Conservation (phyloP, 768 basidiomycete genomes). For the Boletus sensibilis region DNA sequence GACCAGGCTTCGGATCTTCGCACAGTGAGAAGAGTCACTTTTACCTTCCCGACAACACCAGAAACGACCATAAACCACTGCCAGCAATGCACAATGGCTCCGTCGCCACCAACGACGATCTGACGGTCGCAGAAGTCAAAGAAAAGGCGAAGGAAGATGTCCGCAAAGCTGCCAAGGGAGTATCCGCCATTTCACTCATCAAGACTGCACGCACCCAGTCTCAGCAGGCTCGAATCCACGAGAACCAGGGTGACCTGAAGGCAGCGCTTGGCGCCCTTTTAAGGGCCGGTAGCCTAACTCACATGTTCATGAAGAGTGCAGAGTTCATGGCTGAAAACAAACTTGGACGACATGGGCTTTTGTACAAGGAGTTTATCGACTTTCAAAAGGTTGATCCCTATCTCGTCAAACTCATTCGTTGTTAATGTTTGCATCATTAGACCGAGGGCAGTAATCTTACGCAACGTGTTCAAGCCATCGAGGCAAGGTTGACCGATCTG, state of each 20-base stretch:
- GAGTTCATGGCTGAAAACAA: conserved; percentile 54
- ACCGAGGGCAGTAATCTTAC: conserved; percentile 39
- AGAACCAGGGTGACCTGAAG: conserved; percentile 58
- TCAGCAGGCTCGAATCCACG: conserved; percentile 48
- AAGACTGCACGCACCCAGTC: conserved; percentile 60
- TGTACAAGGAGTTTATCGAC: conserved; percentile 62
- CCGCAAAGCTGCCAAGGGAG: conserved; percentile 53
- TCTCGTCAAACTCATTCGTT: conserved; percentile 3
- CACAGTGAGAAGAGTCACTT: conserved; percentile 21
- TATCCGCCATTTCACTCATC: conserved; percentile 60
- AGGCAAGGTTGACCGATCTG: conserved; percentile 45
- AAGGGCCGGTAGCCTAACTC: conserved; percentile 57
- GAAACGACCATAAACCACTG: conserved; percentile 12
- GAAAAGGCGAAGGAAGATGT: conserved; percentile 47
- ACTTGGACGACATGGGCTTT: conserved; percentile 49
- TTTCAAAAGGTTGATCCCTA: conserved; percentile 58
- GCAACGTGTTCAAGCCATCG: conserved; percentile 43
- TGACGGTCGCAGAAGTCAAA: conserved; percentile 48
- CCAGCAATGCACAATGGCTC: conserved; percentile 44
- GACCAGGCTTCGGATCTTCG: conserved; percentile 32
- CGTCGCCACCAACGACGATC: conserved; percentile 22
- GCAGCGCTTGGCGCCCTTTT: conserved; percentile 59
- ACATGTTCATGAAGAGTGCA: conserved; percentile 56
- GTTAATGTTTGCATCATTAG: conserved; percentile 28
- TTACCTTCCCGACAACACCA: conserved; percentile 13